phyloP scores from a whole-genome alignment of 2,329 filamentous ascomycete genomes.

The Hypoxylon sp. region DNA sequence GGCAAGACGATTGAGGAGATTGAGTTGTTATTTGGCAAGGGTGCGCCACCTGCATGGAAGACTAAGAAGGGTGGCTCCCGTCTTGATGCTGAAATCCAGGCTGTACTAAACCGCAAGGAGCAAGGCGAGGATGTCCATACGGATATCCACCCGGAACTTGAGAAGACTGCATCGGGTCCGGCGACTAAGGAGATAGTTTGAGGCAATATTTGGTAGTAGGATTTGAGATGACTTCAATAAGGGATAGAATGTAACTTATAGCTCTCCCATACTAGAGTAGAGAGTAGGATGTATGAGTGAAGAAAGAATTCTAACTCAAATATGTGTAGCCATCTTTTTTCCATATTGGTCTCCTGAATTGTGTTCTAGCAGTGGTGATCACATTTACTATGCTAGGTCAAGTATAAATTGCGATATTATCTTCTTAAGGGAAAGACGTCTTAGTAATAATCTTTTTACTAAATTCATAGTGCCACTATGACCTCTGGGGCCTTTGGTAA shows the following conservation, averaged over 20 bases:
- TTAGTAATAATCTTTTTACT: no score
- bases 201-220: neutral
- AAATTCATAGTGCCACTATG: no score
- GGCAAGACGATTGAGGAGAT: slow-evolving; percentile 59
- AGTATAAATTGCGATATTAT: neutral
- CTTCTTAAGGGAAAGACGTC: neutral
- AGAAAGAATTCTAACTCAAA: neutral
- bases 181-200: slow-evolving; percentile 30
- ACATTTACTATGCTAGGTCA: neutral
- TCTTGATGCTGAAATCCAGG: slow-evolving; percentile 50
- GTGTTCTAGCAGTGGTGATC: neutral
- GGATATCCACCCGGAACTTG: slow-evolving; percentile 32
- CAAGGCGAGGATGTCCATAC: slow-evolving; percentile 41
- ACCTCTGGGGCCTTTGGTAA: no score
- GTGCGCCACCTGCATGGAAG: slow-evolving; percentile 57
- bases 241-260: neutral
- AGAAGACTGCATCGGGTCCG: slow-evolving; percentile 35
- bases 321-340: neutral
- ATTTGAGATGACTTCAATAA: neutral
- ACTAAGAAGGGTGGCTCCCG: slow-evolving; percentile 52
- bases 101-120: slow-evolving; percentile 47
- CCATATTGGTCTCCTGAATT: neutral
- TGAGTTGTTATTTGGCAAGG: slow-evolving; percentile 53
- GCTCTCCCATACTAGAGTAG: neutral
- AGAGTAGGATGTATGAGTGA: neutral